phyloP scores from a whole-genome alignment of 768 basidiomycete species.

The Dioszegia hungarica region DNA sequence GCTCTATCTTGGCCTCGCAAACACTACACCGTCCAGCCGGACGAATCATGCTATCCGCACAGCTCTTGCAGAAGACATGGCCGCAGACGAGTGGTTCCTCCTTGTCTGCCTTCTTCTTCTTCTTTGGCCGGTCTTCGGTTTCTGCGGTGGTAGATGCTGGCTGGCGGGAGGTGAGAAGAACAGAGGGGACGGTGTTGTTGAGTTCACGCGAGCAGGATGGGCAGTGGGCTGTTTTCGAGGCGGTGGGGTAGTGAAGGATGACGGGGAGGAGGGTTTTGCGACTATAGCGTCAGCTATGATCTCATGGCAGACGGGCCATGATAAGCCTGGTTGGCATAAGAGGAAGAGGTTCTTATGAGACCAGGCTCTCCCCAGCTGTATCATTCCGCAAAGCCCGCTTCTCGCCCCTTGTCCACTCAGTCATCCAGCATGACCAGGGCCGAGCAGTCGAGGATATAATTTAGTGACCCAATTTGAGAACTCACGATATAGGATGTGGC shows the following conservation, averaged over 20 bases:
- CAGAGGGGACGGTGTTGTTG: conserved; percentile 67
- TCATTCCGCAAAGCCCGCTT: too few species aligned
- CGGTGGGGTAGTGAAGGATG: conserved; percentile 60
- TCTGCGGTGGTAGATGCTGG: conserved; percentile 15
- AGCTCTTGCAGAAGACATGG: conserved; percentile 87
- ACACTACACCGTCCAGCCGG: conserved; percentile 76
- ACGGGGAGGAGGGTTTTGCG: conserved; percentile 78
- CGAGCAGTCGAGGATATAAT: not conserved
- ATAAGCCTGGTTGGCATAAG: too few species aligned
- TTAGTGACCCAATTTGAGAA: conserved; percentile 11
- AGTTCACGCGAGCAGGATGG: conserved; percentile 55
- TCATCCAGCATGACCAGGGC: too few species aligned
- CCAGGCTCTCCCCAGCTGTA: too few species aligned
- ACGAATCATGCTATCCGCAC: conserved; percentile 78
- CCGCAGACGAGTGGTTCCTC: conserved; percentile 56
- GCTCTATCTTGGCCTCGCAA: conserved; percentile 64
- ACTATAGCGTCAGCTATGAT: conserved; percentile 51
- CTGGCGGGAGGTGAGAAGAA: conserved; percentile 64
- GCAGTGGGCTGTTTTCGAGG: conserved; percentile 36
- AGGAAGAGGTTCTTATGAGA: too few species aligned
- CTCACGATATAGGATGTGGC: conserved; percentile 71
- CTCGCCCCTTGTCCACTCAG: too few species aligned
- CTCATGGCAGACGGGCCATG: not conserved
- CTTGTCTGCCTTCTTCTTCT: conserved; percentile 36
- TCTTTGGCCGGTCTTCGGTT: conserved; percentile 15